Conservation (phyloP, 805 yeast species). For the Nakazawaea holstii region DNA sequence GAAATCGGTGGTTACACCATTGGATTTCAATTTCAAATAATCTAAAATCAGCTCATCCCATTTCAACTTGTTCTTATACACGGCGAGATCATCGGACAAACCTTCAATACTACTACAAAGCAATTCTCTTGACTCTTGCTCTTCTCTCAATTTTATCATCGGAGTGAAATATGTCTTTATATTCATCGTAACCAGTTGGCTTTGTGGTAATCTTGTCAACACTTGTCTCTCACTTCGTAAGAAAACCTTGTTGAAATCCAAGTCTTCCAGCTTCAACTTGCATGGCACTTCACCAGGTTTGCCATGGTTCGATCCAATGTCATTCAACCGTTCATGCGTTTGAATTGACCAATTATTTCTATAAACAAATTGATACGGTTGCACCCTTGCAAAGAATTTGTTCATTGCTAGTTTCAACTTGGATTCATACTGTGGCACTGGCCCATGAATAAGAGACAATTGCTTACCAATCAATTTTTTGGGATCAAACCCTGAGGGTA, state of each 20-base stretch:
- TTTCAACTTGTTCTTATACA: slow-evolving; percentile 50
- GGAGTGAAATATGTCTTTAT: slow-evolving; percentile 48
- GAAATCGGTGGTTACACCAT: neutral
- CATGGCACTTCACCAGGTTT: slow-evolving; percentile 21
- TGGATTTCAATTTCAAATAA: slow-evolving; percentile 3
- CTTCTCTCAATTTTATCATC: slow-evolving; percentile 31
- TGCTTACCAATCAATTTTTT: slow-evolving; percentile 23
- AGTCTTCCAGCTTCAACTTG: slow-evolving; percentile 23
- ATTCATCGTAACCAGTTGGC: slow-evolving; percentile 37
- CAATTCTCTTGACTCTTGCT: slow-evolving; percentile 31
- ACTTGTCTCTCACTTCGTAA: slow-evolving; percentile 51
- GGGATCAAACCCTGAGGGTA: slow-evolving; percentile 75
- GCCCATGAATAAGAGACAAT: slow-evolving; percentile 50
- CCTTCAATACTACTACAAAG: slow-evolving; percentile 51
- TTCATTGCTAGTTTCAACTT: slow-evolving; percentile 53
- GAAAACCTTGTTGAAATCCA: slow-evolving; percentile 32
- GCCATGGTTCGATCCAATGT: slow-evolving; percentile 14
- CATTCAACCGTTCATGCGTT: slow-evolving; percentile 38
- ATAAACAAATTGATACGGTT: slow-evolving; percentile 44
- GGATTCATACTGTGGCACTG: slow-evolving; percentile 56
- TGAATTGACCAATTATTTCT: slow-evolving; percentile 62
- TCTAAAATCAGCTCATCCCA: slow-evolving; percentile 45
- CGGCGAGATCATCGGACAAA: slow-evolving; percentile 47
- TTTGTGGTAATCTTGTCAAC: slow-evolving; percentile 38
- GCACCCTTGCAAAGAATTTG: slow-evolving; percentile 47